Evolutionary conservation across 306 rosid genomes (phyloP).

Genomic region (Sindora glabra): DNA sequence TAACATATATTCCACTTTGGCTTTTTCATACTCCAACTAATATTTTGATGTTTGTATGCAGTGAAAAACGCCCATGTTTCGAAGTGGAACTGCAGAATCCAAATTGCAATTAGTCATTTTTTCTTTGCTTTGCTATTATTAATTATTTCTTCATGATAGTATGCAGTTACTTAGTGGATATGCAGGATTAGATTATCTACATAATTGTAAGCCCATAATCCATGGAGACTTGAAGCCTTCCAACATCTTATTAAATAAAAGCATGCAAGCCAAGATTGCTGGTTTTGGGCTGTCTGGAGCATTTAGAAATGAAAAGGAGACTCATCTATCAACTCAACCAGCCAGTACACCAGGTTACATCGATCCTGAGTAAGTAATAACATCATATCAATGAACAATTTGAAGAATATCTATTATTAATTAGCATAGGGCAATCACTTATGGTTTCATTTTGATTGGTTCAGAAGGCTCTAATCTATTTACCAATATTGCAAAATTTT

Average conservation of each 20-base stretch:
- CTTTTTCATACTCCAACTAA: too few relatives aligned
- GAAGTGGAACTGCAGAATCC: not conserved
- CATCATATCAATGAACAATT: too few relatives aligned
- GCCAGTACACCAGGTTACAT: constrained; percentile 29
- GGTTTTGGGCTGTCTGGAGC: constrained; percentile 35
- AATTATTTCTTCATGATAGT: not conserved
- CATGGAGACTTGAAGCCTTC: constrained; percentile 37
- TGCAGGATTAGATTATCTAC: constrained; percentile 20
- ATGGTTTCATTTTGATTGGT: too few relatives aligned
- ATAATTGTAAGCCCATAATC: constrained; percentile 17
- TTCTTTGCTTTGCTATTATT: too few relatives aligned
- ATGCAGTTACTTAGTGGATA: not conserved
- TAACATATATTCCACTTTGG: not conserved
- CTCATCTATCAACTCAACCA: constrained; percentile 5
- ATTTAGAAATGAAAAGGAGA: not conserved
- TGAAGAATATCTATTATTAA: too few relatives aligned
- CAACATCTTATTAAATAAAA: constrained; percentile 26
- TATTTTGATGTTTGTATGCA: not conserved
- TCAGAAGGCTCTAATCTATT: too few relatives aligned
- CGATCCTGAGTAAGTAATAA: constrained; percentile 37
- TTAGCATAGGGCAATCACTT: too few relatives aligned
- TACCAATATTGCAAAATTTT: too few relatives aligned
- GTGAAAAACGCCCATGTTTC: not conserved
- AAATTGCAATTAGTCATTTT: not conserved
- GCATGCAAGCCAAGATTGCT: constrained; percentile 29